A percentile compares a stretch with the other conserved stretches of the same genome.
These are phyloP conservation scores for Smittium culicis DNA, from an alignment of 371 early-diverging fungal species.

Conservation along the genomic window DNA sequence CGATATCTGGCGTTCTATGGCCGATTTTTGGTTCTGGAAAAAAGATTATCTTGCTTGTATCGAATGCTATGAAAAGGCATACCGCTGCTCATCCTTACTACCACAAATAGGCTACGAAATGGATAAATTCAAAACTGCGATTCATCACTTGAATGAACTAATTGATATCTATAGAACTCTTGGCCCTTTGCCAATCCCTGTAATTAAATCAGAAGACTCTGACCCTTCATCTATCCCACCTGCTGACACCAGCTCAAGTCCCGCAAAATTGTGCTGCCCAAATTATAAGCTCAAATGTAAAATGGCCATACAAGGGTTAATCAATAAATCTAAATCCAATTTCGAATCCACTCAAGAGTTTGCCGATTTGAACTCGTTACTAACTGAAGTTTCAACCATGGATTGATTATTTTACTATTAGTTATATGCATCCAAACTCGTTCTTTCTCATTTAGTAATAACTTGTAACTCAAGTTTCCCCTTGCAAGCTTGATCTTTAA, in stretches of 20 bases:
- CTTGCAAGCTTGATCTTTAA: no score
- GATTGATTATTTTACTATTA: not conserved
- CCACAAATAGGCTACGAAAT: slow-evolving; percentile 46
- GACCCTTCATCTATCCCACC: slow-evolving; percentile 13
- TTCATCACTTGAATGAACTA: slow-evolving; percentile 49
- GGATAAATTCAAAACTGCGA: slow-evolving; percentile 56
- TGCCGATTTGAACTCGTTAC: not conserved
- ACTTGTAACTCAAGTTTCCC: no score
- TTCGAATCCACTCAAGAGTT: slow-evolving; percentile 43
- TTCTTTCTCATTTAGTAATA: no score
- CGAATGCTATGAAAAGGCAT: slow-evolving; percentile 68
- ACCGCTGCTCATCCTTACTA: slow-evolving; percentile 58
- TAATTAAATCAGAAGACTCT: slow-evolving; percentile 26
- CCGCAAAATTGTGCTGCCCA: slow-evolving; percentile 41
- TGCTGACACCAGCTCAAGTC: not conserved
- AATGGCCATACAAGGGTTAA: slow-evolving; percentile 60
- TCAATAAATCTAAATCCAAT: slow-evolving; percentile 58
- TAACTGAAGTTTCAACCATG: not conserved
- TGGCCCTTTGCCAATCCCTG: slow-evolving; percentile 32
- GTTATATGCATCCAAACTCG: no score
- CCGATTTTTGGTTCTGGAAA: slow-evolving; percentile 58
- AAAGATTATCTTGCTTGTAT: slow-evolving; percentile 47
- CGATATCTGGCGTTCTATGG: slow-evolving; percentile 56
- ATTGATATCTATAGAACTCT: slow-evolving; percentile 63
- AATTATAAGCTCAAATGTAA: slow-evolving; percentile 83